These are phyloP conservation scores for Croton setiger DNA, from an alignment of 441 rosid genomes.

Conservation along the genomic window DNA sequence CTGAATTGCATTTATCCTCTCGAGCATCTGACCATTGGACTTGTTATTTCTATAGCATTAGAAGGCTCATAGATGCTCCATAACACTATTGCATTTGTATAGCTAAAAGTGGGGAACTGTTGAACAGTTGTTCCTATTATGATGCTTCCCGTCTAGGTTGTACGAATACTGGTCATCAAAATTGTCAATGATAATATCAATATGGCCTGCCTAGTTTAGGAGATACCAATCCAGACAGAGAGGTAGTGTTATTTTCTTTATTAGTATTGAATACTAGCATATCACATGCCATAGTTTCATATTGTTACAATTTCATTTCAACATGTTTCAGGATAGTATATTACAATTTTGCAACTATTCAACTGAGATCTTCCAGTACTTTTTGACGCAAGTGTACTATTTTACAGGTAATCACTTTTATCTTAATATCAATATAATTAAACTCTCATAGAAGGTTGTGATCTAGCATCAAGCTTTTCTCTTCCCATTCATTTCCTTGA, in stretches of 20 bases:
- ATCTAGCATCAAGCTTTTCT: neutral
- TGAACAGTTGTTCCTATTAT: too few relatives aligned
- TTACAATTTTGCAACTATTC: constrained; percentile 18
- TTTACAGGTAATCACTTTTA: too few relatives aligned
- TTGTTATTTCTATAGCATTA: too few relatives aligned
- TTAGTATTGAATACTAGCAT: neutral
- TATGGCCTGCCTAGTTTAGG: neutral
- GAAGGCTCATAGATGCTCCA: too few relatives aligned
- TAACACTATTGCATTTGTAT: too few relatives aligned
- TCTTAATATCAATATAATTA: neutral
- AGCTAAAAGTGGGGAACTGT: too few relatives aligned
- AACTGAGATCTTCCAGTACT: constrained; percentile 10
- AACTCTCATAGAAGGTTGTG: neutral
- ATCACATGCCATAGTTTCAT: neutral
- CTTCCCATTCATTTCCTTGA: too few relatives aligned
- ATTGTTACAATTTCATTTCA: constrained; percentile 2
- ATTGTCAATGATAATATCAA: neutral
- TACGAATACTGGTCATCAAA: neutral
- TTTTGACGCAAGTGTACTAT: constrained; percentile 3
- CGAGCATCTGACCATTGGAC: too few relatives aligned
- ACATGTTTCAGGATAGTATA: constrained; percentile 27
- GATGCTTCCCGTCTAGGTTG: neutral
- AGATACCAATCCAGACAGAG: neutral
- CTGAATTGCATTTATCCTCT: too few relatives aligned
- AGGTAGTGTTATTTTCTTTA: neutral